A percentile compares a stretch with the other conserved stretches of the same genome.
Conservation (phyloP, 2,329 filamentous ascomycete genomes). For the Elsinoe fawcettii region DNA sequence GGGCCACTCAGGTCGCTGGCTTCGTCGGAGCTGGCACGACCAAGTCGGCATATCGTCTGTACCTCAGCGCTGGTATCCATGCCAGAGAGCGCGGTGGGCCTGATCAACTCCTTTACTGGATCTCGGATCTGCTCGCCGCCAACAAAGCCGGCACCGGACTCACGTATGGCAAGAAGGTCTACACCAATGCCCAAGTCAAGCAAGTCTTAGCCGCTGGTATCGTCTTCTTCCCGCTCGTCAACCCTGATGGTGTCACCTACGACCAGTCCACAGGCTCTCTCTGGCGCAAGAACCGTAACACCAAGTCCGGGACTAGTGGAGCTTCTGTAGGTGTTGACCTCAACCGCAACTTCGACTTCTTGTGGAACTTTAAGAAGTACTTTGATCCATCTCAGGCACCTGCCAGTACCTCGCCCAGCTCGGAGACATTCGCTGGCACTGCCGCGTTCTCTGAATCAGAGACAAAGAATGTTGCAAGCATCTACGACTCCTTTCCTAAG, state of each 20-base stretch:
- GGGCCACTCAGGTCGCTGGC: constrained; percentile 34
- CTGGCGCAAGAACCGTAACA: constrained; percentile 53
- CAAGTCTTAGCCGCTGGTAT: constrained; percentile 47
- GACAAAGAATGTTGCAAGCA: constrained; percentile 47
- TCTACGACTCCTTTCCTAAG: constrained; percentile 43
- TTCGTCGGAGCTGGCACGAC: constrained; percentile 40
- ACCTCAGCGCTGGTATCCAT: constrained; percentile 49
- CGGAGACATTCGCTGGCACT: constrained; percentile 46
- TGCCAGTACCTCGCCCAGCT: constrained; percentile 39
- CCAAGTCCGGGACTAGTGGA: constrained; percentile 29
- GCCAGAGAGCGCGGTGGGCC: constrained; percentile 52
- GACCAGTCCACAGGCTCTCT: constrained; percentile 45
- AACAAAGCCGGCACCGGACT: constrained; percentile 44
- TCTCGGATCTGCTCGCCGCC: constrained; percentile 50
- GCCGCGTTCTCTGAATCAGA: constrained; percentile 50
- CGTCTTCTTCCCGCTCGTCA: constrained; percentile 46
- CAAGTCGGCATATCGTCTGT: constrained; percentile 41
- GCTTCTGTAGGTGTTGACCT: constrained; percentile 43
- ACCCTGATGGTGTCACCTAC: constrained; percentile 48
- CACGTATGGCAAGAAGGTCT: constrained; percentile 45
- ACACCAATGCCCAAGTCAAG: constrained; percentile 46
- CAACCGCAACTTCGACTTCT: constrained; percentile 52
- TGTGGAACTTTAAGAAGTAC: constrained; percentile 48
- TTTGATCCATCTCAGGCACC: constrained; percentile 32
- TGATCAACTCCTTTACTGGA: constrained; percentile 51